phyloP scores from a whole-genome alignment of 352 stramenopile species.

The Peronospora belbahrii region DNA sequence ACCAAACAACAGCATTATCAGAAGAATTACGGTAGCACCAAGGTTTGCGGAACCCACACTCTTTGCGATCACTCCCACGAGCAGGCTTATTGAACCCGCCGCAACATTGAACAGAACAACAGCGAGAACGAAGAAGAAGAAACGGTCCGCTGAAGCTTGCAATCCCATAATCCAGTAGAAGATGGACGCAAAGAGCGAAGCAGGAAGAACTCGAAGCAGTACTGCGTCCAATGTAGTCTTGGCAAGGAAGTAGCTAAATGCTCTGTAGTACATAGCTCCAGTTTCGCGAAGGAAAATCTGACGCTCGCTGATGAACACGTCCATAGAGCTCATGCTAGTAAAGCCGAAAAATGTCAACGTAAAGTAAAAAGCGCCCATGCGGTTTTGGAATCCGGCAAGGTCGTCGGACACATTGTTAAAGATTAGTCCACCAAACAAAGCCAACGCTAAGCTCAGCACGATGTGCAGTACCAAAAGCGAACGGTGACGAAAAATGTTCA shows the following conservation, averaged over 20 bases:
- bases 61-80: slow-evolving; percentile 54
- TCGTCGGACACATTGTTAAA: slow-evolving; percentile 82
- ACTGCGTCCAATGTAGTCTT: slow-evolving; percentile 70
- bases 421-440: slow-evolving; percentile 58
- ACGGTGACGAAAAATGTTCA: slow-evolving; percentile 67
- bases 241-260: slow-evolving; percentile 73
- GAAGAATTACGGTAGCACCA: slow-evolving; percentile 58
- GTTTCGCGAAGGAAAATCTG: slow-evolving; percentile 73
- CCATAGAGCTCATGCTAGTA: slow-evolving; percentile 78
- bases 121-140: slow-evolving; percentile 60
- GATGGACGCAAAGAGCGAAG: slow-evolving; percentile 67
- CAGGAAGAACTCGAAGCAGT: slow-evolving; percentile 62
- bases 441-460: slow-evolving; percentile 47
- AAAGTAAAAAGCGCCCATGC: slow-evolving; percentile 79
- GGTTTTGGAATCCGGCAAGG: slow-evolving; percentile 81
- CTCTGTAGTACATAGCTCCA: slow-evolving; percentile 73
- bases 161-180: slow-evolving; percentile 87
- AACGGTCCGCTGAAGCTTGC: slow-evolving; percentile 44
- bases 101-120: slow-evolving; percentile 79
- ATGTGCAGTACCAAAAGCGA: slow-evolving; percentile 64
- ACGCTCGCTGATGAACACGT: slow-evolving; percentile 69
- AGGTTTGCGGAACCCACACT: slow-evolving; percentile 69
- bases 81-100: slow-evolving; percentile 66
- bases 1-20: slow-evolving; percentile 82
- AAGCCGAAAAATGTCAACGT: slow-evolving; percentile 84